Evolutionary conservation across 1,284 basidiomycete species (phyloP), one percentile per base, ranked within the genome.

Genomic region (Amylostereum chailletii): DNA sequence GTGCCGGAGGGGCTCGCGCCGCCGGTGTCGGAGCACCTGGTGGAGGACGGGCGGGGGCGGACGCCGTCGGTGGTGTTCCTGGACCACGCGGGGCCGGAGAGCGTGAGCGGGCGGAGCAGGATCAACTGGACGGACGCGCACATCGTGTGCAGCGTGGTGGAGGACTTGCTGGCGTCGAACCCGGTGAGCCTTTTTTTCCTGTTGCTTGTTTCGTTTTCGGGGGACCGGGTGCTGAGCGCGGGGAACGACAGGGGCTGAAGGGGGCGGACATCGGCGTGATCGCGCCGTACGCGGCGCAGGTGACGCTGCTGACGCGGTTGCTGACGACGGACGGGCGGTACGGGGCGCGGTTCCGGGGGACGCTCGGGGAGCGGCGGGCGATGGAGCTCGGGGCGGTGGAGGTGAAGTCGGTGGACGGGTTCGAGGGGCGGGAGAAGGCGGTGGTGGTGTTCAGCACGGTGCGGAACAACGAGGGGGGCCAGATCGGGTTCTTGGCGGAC

Each of bases 361-460:
- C 77, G 1, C 71, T 93, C 8, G 89, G 87, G 10, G 63, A 72
- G 5, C 73, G 75, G 44, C 78, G 88, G 38, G 79, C 74, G n/a
- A 66, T 74, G 62, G 79, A 91, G 55, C 62, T 89, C 3, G 60
- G 65, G 1, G 64, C 77, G 44, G 76, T 94, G 47, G 91, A 94
- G 62, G 76, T 94, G 58, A 88, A 86, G 65, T 94, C 91, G 0
- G 90, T 94, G 6, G 91, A 94, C 60, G 94, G 92, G 10, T 97
- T 95, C 63, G 90, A 97, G 64, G 93, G 93, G 1, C 77, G 92
- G 44, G 91, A 97, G 69, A 96, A 96, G 70, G 82, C 88, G 9
- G 83, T 94, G 31, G 90, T 96, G 57, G 74, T 96, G 46, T 94
- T 96, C 62, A 91, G 87, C 40, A 94, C 92, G 0, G 90, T 94